A percentile compares a stretch with the other conserved stretches of the same genome.
Conservation (phyloP, 805 yeast genomes). For the Alloascoidea hylecoeti region DNA sequence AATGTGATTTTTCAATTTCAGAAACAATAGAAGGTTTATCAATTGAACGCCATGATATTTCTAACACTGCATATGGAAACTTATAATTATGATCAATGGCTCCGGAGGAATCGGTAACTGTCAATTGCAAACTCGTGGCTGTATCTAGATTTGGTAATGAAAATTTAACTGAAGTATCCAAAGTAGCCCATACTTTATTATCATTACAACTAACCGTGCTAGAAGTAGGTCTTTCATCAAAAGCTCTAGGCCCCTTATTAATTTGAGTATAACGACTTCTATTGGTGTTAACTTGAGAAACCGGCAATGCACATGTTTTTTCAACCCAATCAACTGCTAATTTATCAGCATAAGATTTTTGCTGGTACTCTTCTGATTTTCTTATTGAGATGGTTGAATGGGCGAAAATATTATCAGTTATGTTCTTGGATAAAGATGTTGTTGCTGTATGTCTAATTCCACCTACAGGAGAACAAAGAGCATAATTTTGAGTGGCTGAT, state of each 20-base stretch:
- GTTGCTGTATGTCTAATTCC: conserved; percentile 19
- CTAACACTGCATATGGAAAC: conserved; percentile 37
- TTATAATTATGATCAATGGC: conserved; percentile 3
- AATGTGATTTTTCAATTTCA: conserved; percentile 28
- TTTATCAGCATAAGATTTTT: conserved; percentile 6
- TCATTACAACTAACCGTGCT: conserved; percentile 4
- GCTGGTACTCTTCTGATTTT: conserved; percentile 1
- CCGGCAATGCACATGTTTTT: conserved; percentile 13
- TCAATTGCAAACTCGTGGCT: neutral
- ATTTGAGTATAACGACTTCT: conserved; percentile 13
- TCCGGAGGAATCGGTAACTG: conserved; percentile 6
- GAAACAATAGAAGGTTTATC: conserved; percentile 21
- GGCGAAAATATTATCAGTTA: conserved; percentile 2
- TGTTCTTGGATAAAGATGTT: conserved; percentile 4
- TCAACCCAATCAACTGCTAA: conserved; percentile 21
- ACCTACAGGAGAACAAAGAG: conserved; percentile 21
- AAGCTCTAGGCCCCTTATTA: neutral
- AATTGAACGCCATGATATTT: conserved; percentile 27
- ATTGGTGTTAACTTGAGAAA: conserved; percentile 10
- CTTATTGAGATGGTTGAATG: conserved; percentile 6
- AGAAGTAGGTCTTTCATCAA: conserved; percentile 1
- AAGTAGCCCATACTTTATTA: conserved; percentile 20
- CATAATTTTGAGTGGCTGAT: conserved; percentile 6
- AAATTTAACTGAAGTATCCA: conserved; percentile 13
- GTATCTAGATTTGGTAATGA: conserved; percentile 3